These are phyloP conservation scores for Spathaspora sp. DNA, from an alignment of 1,139 yeast genomes.

Conservation along the genomic window DNA sequence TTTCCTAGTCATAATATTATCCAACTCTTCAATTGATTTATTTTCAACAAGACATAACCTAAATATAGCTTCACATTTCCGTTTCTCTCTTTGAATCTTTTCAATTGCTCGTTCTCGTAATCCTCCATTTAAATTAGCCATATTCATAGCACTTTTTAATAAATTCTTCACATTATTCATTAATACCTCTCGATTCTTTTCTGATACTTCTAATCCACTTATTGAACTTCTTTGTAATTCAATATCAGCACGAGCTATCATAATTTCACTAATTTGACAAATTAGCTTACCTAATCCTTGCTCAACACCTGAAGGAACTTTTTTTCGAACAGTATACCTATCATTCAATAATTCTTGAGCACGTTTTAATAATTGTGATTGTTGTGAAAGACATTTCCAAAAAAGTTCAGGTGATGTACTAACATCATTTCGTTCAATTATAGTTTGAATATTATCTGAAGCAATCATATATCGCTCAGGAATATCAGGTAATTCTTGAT, in stretches of 20 bases:
- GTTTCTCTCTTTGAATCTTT: slow-evolving; percentile 40
- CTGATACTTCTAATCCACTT: slow-evolving; percentile 26
- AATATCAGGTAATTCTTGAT: slow-evolving; percentile 20
- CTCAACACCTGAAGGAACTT: slow-evolving; percentile 18
- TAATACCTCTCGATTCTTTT: slow-evolving; percentile 28
- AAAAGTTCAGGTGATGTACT: slow-evolving; percentile 16
- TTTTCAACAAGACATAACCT: slow-evolving; percentile 48
- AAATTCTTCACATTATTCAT: slow-evolving; percentile 40
- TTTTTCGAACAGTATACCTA: slow-evolving; percentile 17
- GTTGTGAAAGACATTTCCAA: slow-evolving; percentile 44
- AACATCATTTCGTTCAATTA: slow-evolving; percentile 38
- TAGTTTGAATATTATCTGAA: slow-evolving; percentile 43
- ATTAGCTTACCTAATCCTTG: slow-evolving; percentile 36
- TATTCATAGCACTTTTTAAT: slow-evolving; percentile 47
- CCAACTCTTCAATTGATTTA: slow-evolving; percentile 36
- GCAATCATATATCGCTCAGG: slow-evolving; percentile 41
- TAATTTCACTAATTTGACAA: slow-evolving; percentile 41
- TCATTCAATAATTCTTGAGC: slow-evolving; percentile 36
- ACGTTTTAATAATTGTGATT: slow-evolving; percentile 35
- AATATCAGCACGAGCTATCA: slow-evolving; percentile 52
- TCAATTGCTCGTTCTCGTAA: slow-evolving; percentile 48
- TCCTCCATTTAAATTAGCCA: slow-evolving; percentile 50
- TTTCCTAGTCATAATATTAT: slow-evolving; percentile 34
- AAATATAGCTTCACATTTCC: slow-evolving; percentile 44
- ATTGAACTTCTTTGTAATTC: slow-evolving; percentile 50